Conservation (phyloP, 2,329 filamentous ascomycete genomes). For the Sarocladium brachiariae region DNA sequence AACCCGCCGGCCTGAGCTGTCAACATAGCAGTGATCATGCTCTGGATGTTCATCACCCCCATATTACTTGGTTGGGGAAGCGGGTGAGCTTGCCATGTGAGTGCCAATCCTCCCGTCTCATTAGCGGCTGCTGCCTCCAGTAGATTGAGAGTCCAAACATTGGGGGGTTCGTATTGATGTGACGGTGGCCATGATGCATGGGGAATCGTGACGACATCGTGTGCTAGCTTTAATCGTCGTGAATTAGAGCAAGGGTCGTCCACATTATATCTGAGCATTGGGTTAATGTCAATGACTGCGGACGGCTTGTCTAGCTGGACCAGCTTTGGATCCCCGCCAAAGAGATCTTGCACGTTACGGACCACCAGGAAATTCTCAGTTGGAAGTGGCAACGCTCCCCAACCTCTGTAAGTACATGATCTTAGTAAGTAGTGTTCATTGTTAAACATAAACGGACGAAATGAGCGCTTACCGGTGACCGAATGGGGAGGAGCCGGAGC, state of each 20-base stretch:
- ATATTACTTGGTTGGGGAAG: too few relatives aligned
- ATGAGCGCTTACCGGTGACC: too few relatives aligned
- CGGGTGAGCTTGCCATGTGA: too few relatives aligned
- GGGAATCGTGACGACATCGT: too few relatives aligned
- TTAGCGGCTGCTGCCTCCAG: too few relatives aligned
- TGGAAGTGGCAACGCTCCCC: slow-evolving; percentile 42
- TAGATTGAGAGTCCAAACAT: not conserved
- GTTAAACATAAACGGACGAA: too few relatives aligned
- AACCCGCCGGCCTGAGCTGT: too few relatives aligned
- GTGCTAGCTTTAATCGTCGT: not conserved
- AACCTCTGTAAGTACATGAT: slow-evolving; percentile 26
- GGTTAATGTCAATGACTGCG: slow-evolving; percentile 20
- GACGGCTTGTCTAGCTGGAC: slow-evolving; percentile 10
- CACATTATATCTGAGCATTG: slow-evolving; percentile 14
- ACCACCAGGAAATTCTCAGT: slow-evolving; percentile 35
- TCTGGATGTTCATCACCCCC: too few relatives aligned
- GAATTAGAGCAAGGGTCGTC: slow-evolving; percentile 23
- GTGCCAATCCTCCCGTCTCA: too few relatives aligned
- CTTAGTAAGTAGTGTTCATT: not conserved
- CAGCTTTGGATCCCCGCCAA: slow-evolving; percentile 18
- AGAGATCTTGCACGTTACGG: slow-evolving; percentile 24
- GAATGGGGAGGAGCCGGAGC: not conserved
- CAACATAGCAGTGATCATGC: too few relatives aligned
- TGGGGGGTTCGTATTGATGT: not conserved
- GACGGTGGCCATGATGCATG: not conserved